Evolutionary conservation across 2,329 filamentous ascomycete genomes (phyloP).

Genomic region (Hymenoscyphus albidus): DNA sequence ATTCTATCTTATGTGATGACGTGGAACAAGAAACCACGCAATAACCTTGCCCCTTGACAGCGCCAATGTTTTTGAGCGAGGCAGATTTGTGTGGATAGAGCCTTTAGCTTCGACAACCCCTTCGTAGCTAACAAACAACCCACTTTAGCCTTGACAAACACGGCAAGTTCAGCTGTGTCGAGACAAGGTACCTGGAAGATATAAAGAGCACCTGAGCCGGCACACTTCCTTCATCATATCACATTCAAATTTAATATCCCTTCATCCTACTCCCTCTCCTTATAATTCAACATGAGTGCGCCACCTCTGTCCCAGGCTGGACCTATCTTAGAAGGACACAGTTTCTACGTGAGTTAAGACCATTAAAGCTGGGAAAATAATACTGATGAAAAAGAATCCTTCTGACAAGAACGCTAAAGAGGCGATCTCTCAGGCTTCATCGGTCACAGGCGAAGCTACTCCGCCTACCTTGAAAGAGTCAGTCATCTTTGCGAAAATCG

Average conservation of each 20-base stretch:
- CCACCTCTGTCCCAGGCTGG: background rate
- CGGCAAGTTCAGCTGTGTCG: background rate
- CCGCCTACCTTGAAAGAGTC: no score
- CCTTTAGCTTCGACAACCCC: background rate
- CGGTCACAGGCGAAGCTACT: background rate
- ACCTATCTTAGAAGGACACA: background rate
- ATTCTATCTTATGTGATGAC: background rate
- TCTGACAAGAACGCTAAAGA: no score
- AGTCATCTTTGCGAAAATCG: background rate
- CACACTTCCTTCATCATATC: background rate
- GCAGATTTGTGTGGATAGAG: background rate
- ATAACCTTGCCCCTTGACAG: background rate
- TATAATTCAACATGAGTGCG: slow-evolving; percentile 1
- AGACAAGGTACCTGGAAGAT: background rate
- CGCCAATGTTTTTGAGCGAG: background rate
- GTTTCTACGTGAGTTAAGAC: slow-evolving; percentile 6
- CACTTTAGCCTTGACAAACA: slow-evolving; percentile 2
- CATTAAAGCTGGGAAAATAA: background rate
- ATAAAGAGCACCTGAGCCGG: slow-evolving; percentile 1
- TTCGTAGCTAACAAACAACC: background rate
- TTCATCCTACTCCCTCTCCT: slow-evolving; percentile 1
- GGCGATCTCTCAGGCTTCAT: background rate
- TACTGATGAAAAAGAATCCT: slow-evolving; percentile 5
- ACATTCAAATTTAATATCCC: background rate
- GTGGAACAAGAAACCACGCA: background rate